Evolutionary conservation across 1,284 basidiomycete species (phyloP), one percentile per base, ranked within the genome.

Genomic region (Schizopora paradoxa): DNA sequence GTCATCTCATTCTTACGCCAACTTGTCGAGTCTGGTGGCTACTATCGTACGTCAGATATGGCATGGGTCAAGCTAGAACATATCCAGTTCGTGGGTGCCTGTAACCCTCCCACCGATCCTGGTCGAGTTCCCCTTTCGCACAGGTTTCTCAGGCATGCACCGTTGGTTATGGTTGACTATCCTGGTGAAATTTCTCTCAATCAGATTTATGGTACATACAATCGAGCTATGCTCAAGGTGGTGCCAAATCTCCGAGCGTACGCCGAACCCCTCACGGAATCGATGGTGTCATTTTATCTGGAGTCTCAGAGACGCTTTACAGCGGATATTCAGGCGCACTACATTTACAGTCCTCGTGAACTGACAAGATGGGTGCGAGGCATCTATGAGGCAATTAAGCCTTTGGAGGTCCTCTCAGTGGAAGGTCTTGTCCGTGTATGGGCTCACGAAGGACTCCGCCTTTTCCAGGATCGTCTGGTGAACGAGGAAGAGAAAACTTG

Each of bases 131-230:
- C 95, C 26, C 83, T 99, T 48, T 94, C 82, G 51, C 93, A 96
- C 63, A 83, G 96, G 52, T 99, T 99, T 82, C 75, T 99, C 50
- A 87, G 96, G 6, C 97, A 99, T 66, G 94, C 95, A 0, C 96
- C 96, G 0, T 74, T 99, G n/a, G 81, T 99, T 61, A 98, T 99
- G 95, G 96, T 99, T 46, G 96, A 99, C 63, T 99, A 99, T 64
- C 96, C 96, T 6, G 96, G 95, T 48, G 91, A 96, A 64, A 73
- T 94, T 10, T 99, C 96, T 6, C 75, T 99, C 61, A 96, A 94
- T 60, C 97, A 99, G 63, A 99, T 99, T 56, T 99, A 99, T 66
- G 91, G 93, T 14, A 99, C 95, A n/a, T 99, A 99, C 69, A 94
- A 91, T 61, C 85, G 96, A 44, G 96, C 93, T 11, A 73, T 95